A percentile compares a stretch with the other conserved stretches of the same genome.
Conservation (phyloP, 768 basidiomycete species). For the Stropharia rugosoannulata region DNA sequence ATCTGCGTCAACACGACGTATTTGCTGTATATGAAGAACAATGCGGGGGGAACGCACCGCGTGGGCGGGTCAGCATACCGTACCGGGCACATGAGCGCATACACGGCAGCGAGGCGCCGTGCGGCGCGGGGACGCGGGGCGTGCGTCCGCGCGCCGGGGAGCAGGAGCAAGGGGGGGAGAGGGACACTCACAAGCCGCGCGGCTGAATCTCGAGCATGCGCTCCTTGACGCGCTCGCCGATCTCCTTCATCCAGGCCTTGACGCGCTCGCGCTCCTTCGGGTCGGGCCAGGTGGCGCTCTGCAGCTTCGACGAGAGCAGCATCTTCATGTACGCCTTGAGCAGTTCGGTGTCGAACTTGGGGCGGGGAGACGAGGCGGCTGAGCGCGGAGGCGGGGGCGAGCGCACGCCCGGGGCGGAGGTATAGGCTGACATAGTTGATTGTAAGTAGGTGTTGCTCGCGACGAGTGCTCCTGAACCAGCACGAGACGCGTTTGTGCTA, state of each 20-base stretch:
- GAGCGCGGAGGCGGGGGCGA: conserved; percentile 65
- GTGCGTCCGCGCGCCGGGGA: conserved; percentile 5
- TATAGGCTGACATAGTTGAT: conserved; percentile 4
- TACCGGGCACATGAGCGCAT: not conserved
- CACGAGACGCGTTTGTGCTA: conserved; percentile 14
- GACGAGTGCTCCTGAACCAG: not conserved
- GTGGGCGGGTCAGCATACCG: conserved; percentile 9
- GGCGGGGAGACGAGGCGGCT: conserved; percentile 52
- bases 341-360: conserved; percentile 71
- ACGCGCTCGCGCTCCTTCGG: conserved; percentile 67
- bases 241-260: conserved; percentile 79
- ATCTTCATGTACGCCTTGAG: conserved; percentile 83
- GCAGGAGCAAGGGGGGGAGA: conserved; percentile 5
- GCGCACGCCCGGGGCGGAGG: conserved; percentile 44
- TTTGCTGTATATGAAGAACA: conserved; percentile 50
- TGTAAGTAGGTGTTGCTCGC: not conserved
- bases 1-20: conserved; percentile 86
- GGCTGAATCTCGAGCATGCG: conserved; percentile 84
- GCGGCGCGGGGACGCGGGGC: not conserved
- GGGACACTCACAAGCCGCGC: conserved; percentile 69
- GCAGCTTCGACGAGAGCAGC: conserved; percentile 68
- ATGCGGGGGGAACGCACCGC: not conserved
- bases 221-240: conserved; percentile 82
- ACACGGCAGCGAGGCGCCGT: not conserved
- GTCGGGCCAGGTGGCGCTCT: conserved; percentile 65